Percentiles rank a stretch among this genome's conserved stretches.
Evolutionary conservation across 495 filamentous ascomycete genomes (phyloP).

Genomic region (Trichocladium antarcticum): DNA sequence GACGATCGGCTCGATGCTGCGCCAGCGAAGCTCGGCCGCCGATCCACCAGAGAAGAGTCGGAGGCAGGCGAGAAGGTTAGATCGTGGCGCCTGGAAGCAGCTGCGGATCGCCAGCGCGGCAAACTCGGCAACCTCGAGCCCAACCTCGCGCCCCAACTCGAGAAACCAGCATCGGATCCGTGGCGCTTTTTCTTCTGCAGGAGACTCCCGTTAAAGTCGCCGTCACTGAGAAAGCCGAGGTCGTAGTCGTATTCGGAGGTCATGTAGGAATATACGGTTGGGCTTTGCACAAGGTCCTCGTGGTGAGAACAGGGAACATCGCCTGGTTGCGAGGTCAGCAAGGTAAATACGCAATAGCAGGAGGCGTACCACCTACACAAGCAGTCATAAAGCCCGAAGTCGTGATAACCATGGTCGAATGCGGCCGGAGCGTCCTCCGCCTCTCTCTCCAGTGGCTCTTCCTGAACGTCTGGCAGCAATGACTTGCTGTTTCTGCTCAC

Average conservation of each 20-base stretch:
- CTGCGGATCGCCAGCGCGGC: slow-evolving; percentile 53
- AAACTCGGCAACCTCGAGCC: slow-evolving; percentile 64
- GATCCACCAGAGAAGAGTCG: slow-evolving; percentile 34
- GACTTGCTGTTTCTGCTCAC: slow-evolving; percentile 35
- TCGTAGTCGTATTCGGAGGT: slow-evolving; percentile 45
- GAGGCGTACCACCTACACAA: slow-evolving; percentile 35
- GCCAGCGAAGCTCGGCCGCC: slow-evolving; percentile 31
- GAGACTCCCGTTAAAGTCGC: slow-evolving; percentile 43
- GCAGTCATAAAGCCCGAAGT: slow-evolving; percentile 39
- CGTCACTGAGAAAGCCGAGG: slow-evolving; percentile 48
- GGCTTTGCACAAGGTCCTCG: slow-evolving; percentile 28
- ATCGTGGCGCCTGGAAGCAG: slow-evolving; percentile 38
- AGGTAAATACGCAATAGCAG: background rate
- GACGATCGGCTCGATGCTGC: slow-evolving; percentile 57
- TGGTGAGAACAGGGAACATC: slow-evolving; percentile 37
- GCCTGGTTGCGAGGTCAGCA: slow-evolving; percentile 20
- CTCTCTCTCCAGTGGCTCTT: slow-evolving; percentile 43
- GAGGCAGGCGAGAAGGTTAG: slow-evolving; percentile 39
- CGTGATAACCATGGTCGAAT: slow-evolving; percentile 23
- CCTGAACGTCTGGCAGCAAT: slow-evolving; percentile 43
- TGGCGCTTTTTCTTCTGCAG: slow-evolving; percentile 48
- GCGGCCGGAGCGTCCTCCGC: slow-evolving; percentile 43
- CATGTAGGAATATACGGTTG: slow-evolving; percentile 25
- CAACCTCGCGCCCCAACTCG: slow-evolving; percentile 54
- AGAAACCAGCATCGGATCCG: slow-evolving; percentile 52